These are phyloP conservation scores for Hanseniaspora lindneri DNA, from an alignment of 805 yeast species.

Conservation along the genomic window DNA sequence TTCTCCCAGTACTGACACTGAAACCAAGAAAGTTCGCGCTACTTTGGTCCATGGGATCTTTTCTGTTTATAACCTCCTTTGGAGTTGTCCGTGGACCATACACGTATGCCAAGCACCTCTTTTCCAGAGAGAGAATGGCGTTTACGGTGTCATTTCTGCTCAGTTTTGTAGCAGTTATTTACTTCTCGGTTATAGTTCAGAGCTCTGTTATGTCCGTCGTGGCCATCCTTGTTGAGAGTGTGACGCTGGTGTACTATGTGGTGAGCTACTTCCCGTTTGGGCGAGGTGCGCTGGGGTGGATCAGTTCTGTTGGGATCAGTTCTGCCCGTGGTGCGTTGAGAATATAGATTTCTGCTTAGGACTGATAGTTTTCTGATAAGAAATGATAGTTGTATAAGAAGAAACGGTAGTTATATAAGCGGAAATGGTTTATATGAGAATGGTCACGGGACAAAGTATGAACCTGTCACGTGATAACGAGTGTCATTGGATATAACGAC, in stretches of 20 bases:
- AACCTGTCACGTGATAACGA: too few relatives aligned
- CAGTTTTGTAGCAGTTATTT: constrained; percentile 67
- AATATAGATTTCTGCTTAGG: constrained; percentile 21
- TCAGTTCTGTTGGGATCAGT: constrained; percentile 45
- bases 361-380: too few relatives aligned
- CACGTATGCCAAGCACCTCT: constrained; percentile 61
- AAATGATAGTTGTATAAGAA: too few relatives aligned
- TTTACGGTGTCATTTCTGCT: constrained; percentile 72
- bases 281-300: constrained; percentile 54
- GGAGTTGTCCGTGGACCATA: constrained; percentile 88
- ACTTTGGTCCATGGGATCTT: constrained; percentile 82
- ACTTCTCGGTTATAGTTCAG: constrained; percentile 55
- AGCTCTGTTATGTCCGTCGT: constrained; percentile 66
- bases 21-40: constrained; percentile 86
- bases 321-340: constrained; percentile 37
- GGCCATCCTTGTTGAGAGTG: constrained; percentile 61
- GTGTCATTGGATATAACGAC: too few relatives aligned
- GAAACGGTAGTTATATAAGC: too few relatives aligned
- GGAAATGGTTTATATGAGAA: too few relatives aligned
- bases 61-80: constrained; percentile 76
- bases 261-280: constrained; percentile 95
- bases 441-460: too few relatives aligned
- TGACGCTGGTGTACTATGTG: constrained; percentile 83
- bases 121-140: constrained; percentile 63
- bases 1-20: constrained; percentile 80